phyloP scores from a whole-genome alignment of 441 rosid species.

The Brassica balearica region DNA sequence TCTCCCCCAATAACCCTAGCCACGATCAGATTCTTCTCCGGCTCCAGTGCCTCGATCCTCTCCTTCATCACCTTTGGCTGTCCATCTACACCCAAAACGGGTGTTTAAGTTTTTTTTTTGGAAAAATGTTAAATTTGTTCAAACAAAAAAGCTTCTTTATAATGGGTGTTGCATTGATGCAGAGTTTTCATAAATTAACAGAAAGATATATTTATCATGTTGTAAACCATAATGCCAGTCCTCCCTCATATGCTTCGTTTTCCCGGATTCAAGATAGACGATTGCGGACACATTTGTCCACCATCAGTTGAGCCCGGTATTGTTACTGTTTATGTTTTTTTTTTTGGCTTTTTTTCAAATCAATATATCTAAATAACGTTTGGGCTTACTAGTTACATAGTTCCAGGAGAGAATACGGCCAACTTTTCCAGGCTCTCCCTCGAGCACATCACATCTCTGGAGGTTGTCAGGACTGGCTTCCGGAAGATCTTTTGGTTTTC shows the following conservation, averaged over 20 bases:
- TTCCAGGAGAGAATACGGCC: conserved; percentile 35
- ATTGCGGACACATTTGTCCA: no score
- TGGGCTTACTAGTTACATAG: conserved; percentile 27
- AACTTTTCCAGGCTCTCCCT: conserved; percentile 37
- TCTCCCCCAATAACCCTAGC: conserved; percentile 31
- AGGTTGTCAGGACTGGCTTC: conserved; percentile 31
- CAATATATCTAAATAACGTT: neutral
- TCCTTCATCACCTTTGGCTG: conserved; percentile 1
- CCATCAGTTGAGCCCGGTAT: no score
- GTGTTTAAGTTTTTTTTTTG: neutral
- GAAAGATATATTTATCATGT: no score
- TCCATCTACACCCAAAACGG: conserved; percentile 29
- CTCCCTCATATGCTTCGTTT: no score
- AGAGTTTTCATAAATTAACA: no score
- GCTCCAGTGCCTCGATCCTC: conserved; percentile 5
- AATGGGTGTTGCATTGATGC: no score
- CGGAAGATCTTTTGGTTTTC: conserved; percentile 22
- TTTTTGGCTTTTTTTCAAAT: neutral
- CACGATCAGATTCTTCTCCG: neutral
- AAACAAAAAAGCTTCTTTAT: no score
- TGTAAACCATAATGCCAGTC: no score
- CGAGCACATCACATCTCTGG: conserved; percentile 24
- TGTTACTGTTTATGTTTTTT: no score
- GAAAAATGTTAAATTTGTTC: no score
- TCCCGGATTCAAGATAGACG: no score